Percentiles rank a stretch among this genome's conserved stretches.
Evolutionary conservation across 208 protist genomes (phyloP).

Genomic region (Naegleria lovaniensis): DNA sequence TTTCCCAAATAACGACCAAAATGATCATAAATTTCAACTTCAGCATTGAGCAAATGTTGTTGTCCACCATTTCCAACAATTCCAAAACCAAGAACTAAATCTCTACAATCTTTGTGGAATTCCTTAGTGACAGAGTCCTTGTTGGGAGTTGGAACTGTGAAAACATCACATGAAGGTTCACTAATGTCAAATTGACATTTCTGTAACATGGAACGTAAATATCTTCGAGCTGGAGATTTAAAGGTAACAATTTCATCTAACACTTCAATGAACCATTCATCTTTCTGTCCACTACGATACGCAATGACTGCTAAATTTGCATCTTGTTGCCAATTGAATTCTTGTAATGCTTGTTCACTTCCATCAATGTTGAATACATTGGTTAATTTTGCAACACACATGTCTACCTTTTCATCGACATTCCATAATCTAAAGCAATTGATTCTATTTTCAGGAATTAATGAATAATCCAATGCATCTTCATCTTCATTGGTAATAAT

Average conservation of each 20-base stretch:
- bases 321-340: background rate
- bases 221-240: background rate
- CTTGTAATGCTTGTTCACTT: background rate
- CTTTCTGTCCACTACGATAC: background rate
- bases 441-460: background rate
- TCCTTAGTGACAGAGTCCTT: background rate
- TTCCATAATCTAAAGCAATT: background rate
- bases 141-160: background rate
- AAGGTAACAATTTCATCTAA: background rate
- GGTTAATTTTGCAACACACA: background rate
- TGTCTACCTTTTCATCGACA: background rate
- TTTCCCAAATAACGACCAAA: background rate
- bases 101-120: background rate
- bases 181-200: background rate
- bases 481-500: background rate
- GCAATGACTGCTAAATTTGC: background rate
- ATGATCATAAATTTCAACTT: conserved; percentile 8
- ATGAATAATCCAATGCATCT: background rate
- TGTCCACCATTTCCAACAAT: background rate
- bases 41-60: background rate
- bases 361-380: background rate
- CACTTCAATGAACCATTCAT: background rate
- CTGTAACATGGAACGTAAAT: background rate
- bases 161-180: background rate
- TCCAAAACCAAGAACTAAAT: background rate